Base-by-base conservation (phyloP, 768 basidiomycete species). In the Glaciozyma martinii region DNA sequence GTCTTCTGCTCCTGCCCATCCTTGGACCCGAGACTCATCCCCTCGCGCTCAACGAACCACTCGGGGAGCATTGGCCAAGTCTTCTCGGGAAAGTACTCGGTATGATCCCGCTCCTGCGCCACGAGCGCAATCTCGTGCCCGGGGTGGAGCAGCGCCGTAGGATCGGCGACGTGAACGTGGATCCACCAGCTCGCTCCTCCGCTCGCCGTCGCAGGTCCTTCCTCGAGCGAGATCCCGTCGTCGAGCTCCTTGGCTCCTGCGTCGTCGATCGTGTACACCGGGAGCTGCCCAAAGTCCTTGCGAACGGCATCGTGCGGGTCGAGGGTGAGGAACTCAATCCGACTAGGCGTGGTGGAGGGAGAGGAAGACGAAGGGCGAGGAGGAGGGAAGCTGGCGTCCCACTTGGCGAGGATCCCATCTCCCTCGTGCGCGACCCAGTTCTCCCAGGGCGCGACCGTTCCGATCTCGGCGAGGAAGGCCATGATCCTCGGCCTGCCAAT, bases 101-200 rank as follows among this genome's bases (percentile, higher is more conserved):
- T 82, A 52, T 80, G 74, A 4, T 78, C 78, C 62, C 80, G 78
- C 53, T 78, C 72, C 7, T 80, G 78, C 0, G 93, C 93, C 7
- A 79, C 76, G 32, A 79, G 76, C 1, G 87, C 80, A 3, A 91
- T 73, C 9, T 78, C 70, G 74, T 93, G 86, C 1, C 80, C 80
- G 0, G 87, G 88, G 25, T 85, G 86, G 30, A 99, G 80, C 56
- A 86, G 70, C 16, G 85, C 79, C 2, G 90, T 90, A 0, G 93
- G 93, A 75, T 99, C 95, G 15, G 95, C 93, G 62, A 99, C 81
- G 74, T 98, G 95, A 30, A 87, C 80, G 71, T 97, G 93, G 16
- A 94, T 74, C 94, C 95, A 98, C 53, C 77, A 74, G 25, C 76
- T 80, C 21, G 80, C 82, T 3, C 83, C 82, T 56, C 87, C 84